Base-by-base conservation (phyloP, 495 filamentous ascomycete genomes). In the Penicillium cataractarum region DNA sequence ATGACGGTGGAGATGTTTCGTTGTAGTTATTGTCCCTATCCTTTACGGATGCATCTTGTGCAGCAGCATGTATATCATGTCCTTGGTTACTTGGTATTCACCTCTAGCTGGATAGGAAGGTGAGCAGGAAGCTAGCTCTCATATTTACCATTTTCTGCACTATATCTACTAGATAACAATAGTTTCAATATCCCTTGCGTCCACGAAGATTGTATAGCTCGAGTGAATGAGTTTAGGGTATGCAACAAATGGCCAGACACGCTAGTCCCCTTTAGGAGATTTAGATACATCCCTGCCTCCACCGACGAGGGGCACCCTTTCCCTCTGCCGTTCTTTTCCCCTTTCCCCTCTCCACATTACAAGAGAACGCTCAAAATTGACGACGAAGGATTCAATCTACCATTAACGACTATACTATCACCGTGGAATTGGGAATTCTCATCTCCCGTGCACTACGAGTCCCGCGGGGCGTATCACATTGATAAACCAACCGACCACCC, bases 201-300 rank as follows among this genome's bases (percentile, higher is more conserved):
- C 40, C 40, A 22, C 9, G 2, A 39, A 39, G 35, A 17, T 46
- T 46, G 42, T 24, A 46, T 46, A 46, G 46, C n/a, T 27, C 24
- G 13, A 50, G 27, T 4, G n/a, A 54, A n/a, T 17, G 49, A 27
- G 12, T 13, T 19, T 35, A 48, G 39, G 37, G 48, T 6, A 50
- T 53, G 42, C 48, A 32, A 55, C 55, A 42, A 44, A 26, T 21
- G 55, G 21, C 55, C 27, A 37, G 55, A 21, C 35, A 52, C 68
- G 61, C 63, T 69, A 68, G 54, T 62, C 67, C 63, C 9, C 31
- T 55, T 71, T 66, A 64, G 68, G 68, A 69, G 54, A 71, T 61
- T 62, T 71, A 37, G 58, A 71, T 69, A 71, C 68, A 71, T 57
- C 59, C 62, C 56, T 54, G 31, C 51, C 55, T 49, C 55, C 49